Evolutionary conservation across 2,329 filamentous ascomycete species (phyloP).

Genomic region (Fusarium vanettenii): DNA sequence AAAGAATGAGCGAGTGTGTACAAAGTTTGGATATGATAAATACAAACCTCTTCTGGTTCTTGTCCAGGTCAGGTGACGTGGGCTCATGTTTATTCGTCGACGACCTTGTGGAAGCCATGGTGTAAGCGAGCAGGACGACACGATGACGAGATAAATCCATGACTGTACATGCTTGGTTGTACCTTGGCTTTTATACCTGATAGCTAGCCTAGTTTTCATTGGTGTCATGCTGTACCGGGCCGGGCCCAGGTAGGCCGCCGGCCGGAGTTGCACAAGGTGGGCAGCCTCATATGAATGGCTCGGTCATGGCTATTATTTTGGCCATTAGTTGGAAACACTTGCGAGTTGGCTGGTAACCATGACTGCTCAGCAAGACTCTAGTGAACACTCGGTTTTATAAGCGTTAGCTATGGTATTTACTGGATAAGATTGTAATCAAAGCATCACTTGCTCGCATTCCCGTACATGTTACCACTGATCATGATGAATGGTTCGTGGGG

Average conservation of each 20-base stretch:
- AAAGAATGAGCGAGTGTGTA: background rate
- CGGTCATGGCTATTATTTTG: background rate
- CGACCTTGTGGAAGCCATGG: background rate
- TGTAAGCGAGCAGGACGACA: background rate
- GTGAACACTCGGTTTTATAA: background rate
- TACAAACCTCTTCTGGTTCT: background rate
- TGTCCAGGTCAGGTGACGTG: background rate
- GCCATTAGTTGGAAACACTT: background rate
- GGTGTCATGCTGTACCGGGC: background rate
- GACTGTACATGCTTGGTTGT: background rate
- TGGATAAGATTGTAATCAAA: background rate
- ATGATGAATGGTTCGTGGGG: background rate
- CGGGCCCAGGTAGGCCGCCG: background rate
- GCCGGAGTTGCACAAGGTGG: background rate
- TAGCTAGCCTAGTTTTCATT: background rate
- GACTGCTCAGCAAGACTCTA: background rate
- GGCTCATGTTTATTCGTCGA: background rate
- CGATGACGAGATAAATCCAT: slow-evolving; percentile 1
- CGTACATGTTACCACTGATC: background rate
- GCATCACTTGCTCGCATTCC: background rate
- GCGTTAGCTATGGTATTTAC: background rate
- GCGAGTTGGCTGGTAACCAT: background rate
- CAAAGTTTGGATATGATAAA: background rate
- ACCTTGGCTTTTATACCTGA: background rate
- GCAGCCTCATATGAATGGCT: background rate